Base-by-base conservation (phyloP, 139 green algal genomes). In the Klebsormidium nitens region DNA sequence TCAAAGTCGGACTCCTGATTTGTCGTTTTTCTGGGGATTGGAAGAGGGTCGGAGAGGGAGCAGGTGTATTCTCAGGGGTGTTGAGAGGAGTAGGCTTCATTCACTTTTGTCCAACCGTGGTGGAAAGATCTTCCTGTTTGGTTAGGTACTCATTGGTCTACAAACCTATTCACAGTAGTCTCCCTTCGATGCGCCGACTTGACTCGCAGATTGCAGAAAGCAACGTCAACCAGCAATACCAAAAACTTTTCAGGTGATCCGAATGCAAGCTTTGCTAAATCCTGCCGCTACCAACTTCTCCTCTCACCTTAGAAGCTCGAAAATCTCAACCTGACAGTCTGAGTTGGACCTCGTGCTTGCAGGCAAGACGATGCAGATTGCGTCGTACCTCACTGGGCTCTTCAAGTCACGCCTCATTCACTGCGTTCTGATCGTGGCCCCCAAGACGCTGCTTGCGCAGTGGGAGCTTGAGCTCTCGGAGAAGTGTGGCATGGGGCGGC, bases 391-490 rank as follows among this genome's bases (percentile, higher is more conserved):
- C 29, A 74, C 87, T 5, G 89, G 87, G 32, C 50, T 90, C 42
- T 72, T 94, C 1, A 8, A 56, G 32, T 82, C 55, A 61, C 28
- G 71, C 28, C 71, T 71, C 2, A 66, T 71, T 57, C 72, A 58
- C 63, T 62, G 88, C 0, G 87, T 81, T 2, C 79, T 97, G 0
- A 75, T 95, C 0, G 64, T 97, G 6, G 91, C 90, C 1, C 91
- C 91, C 32, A 95, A 91, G 58, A 95, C 91, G 5, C 78, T 97
- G 71, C 73, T 96, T 29, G 72, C 76, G 11, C 87, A 93, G 36
- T 97, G 91, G 91, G 74, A 66, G 26, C 90, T 89, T 66, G 91
- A 97, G 86, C 82, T 97, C 40, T n/a, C n/a, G n/a, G 35, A 36
- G 0, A 59, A 78, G 5, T 96, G 90, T 60, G 90, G 89, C 35